Evolutionary conservation across 495 filamentous ascomycete species (phyloP).

Genomic region (Bacidia rubella): DNA sequence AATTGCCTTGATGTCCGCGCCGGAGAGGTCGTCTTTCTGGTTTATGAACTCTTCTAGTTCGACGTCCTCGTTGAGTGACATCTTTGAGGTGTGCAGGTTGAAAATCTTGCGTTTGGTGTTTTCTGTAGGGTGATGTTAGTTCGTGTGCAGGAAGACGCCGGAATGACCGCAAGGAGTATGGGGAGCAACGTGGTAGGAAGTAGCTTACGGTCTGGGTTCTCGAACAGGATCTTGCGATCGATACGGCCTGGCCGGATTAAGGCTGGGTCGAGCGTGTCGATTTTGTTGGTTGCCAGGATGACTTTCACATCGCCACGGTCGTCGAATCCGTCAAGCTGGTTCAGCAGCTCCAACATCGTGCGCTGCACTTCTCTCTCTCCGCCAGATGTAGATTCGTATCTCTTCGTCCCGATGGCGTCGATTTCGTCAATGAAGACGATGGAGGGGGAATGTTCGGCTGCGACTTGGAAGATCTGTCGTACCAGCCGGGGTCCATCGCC

Average conservation of each 20-base stretch:
- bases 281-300: slow-evolving; percentile 99
- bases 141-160: slow-evolving; percentile 16
- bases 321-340: slow-evolving; percentile 97
- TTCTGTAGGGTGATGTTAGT: slow-evolving; percentile 36
- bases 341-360: slow-evolving; percentile 97
- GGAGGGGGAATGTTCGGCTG: slow-evolving; percentile 87
- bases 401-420: slow-evolving; percentile 97
- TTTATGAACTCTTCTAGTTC: slow-evolving; percentile 97
- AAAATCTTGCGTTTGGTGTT: slow-evolving; percentile 99
- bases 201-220: slow-evolving; percentile 92
- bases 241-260: slow-evolving; percentile 96
- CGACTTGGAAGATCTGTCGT: slow-evolving; percentile 94
- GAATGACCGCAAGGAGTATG: not conserved
- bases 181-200: slow-evolving; percentile 3
- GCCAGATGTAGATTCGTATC: slow-evolving; percentile 93
- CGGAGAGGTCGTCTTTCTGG: slow-evolving; percentile 95
- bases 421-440: slow-evolving; percentile 99
- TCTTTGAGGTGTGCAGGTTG: slow-evolving; percentile 97
- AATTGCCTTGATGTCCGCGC: slow-evolving; percentile 97
- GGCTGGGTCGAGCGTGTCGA: slow-evolving; percentile 91
- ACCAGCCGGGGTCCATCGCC: slow-evolving; percentile 91
- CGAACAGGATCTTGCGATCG: slow-evolving; percentile 97
- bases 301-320: slow-evolving; percentile 99
- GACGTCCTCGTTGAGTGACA: slow-evolving; percentile 89
- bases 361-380: slow-evolving; percentile 96